phyloP scores from a whole-genome alignment of 2,329 filamentous ascomycete species.

The Colletotrichum cereale region DNA sequence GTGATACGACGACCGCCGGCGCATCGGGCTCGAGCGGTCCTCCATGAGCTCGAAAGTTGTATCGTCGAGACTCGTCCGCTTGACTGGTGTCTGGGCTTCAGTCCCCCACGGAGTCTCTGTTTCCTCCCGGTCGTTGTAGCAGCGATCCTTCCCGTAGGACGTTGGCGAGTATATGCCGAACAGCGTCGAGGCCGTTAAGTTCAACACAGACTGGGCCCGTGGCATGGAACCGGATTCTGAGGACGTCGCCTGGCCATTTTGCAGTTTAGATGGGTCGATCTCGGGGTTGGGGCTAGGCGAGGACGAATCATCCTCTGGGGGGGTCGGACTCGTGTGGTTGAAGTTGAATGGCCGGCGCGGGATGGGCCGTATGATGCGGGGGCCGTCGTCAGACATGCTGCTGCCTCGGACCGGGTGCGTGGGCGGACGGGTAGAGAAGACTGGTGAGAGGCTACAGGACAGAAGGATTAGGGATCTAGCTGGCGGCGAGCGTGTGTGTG shows the following conservation, averaged over 20 bases:
- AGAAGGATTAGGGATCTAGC: constrained; percentile 4
- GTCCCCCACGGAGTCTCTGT: constrained; percentile 81
- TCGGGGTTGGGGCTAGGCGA: constrained; percentile 60
- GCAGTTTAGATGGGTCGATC: constrained; percentile 46
- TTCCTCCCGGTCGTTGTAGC: constrained; percentile 61
- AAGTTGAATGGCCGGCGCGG: constrained; percentile 79
- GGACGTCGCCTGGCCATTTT: constrained; percentile 45
- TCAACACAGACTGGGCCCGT: constrained; percentile 82
- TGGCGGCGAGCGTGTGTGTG: constrained; percentile 9
- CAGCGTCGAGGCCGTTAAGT: constrained; percentile 89
- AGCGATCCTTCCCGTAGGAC: constrained; percentile 63
- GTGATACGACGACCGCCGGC: constrained; percentile 53
- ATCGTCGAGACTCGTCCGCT: constrained; percentile 58
- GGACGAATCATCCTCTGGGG: constrained; percentile 53
- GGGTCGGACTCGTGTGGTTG: constrained; percentile 61
- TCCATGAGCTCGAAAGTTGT: constrained; percentile 59
- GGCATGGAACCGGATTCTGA: constrained; percentile 61
- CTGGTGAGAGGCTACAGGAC: neutral
- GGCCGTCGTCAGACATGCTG: constrained; percentile 58
- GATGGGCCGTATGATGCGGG: constrained; percentile 75
- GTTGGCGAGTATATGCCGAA: constrained; percentile 89
- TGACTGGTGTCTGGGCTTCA: constrained; percentile 77
- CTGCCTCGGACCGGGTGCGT: constrained; percentile 20
- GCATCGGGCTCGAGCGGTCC: constrained; percentile 52
- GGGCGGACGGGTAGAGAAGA: neutral